A percentile compares a stretch with the other conserved stretches of the same genome.
Evolutionary conservation across 441 rosid species (phyloP).

Genomic region (Cnidoscolus chayamansa): DNA sequence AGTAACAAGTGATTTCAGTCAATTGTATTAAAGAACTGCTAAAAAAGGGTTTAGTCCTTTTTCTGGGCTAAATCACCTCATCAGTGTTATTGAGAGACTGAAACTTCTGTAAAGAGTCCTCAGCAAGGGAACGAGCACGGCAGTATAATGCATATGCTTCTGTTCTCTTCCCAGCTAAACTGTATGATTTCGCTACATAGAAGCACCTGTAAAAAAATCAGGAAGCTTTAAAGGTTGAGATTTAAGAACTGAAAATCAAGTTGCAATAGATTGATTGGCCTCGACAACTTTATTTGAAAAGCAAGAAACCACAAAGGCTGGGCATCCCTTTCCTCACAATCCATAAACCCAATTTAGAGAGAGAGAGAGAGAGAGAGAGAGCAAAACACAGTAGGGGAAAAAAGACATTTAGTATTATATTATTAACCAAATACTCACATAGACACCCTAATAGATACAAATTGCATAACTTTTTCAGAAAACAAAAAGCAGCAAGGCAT

Average conservation of each 20-base stretch:
- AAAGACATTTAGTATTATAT: no score
- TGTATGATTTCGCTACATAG: constrained; percentile 80
- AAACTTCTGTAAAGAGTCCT: constrained; percentile 59
- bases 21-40: not conserved
- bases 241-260: not conserved
- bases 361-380: no score
- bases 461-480: not conserved
- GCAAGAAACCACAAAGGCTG: not conserved
- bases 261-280: not conserved
- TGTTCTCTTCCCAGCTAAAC: constrained; percentile 83
- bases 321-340: not conserved
- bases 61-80: constrained; percentile 36
- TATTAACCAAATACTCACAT: not conserved
- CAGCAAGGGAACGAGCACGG: constrained; percentile 74
- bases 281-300: not conserved
- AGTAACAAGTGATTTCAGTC: not conserved
- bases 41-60: not conserved
- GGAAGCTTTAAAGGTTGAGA: constrained; percentile 8
- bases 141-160: constrained; percentile 81
- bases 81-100: constrained; percentile 34
- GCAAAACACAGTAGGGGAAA: no score
- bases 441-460: no score
- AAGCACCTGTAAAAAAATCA: constrained; percentile 63
- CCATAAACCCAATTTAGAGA: not conserved
- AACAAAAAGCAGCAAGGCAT: not conserved